Evolutionary conservation across 495 filamentous ascomycete species (phyloP), one percentile per base, ranked within the genome.

Genomic region (Neurospora intermedia): DNA sequence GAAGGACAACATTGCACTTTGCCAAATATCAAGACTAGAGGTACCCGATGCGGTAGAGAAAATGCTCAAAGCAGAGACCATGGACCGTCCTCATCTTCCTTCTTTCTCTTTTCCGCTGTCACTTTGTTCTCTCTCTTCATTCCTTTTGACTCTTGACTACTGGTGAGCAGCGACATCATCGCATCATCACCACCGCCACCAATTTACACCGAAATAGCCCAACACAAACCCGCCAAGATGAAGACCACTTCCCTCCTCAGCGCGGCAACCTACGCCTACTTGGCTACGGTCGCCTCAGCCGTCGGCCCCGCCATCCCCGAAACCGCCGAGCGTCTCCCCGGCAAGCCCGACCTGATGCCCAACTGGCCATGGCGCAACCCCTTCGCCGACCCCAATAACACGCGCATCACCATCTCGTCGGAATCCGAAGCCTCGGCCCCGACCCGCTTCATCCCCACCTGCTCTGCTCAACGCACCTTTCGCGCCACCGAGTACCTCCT

Each of bases 301-400:
- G 70, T 79, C 48, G 79, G 79, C 43, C 75, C 75, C 35, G n/a
- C 71, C 59, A 11, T 3, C 3, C 79, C 79, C 35, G 73, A 75
- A 27, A 39, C 31, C 6, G 69, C 73, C 3, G 71, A 71, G 8
- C 77, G 79, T 13, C 77, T 79, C 3, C 43, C 43, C 8, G 77
- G 77, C 72, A 74, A 76, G 38, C 76, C 81, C 4, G 70, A 69
- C 11, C 69, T 72, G 66, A 72, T 80, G 40, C 43, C 73, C 16
- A 74, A 74, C 76, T 82, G 77, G 76, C 76, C 75, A 16, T 82
- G 79, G 79, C 42, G 59, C 6, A 74, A 82, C 74, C 81, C 81
- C 38, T 82, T 81, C 76, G 11, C 72, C 8, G 31, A 40, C 42
- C 48, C 27, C 35, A 70, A 69, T 43, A 35, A 71, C 31, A 72